Evolutionary conservation across 345 rosid genomes (phyloP).

Genomic region (Luvunga scandens): DNA sequence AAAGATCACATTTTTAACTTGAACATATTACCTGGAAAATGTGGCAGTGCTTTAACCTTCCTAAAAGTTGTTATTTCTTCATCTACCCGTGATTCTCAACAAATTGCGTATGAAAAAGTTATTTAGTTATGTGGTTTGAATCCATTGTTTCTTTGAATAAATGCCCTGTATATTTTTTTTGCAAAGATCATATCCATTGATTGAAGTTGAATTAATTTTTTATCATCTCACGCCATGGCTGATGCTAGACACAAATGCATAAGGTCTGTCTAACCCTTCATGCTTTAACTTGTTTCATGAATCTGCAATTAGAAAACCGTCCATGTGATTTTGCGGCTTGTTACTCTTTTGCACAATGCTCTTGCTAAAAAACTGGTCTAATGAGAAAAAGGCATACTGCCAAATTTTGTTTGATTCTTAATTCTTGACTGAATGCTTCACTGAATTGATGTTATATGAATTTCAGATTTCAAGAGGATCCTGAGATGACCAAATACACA

Average conservation of each 20-base stretch:
- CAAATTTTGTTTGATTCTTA: background rate
- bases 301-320: background rate
- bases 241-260: constrained; percentile 22
- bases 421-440: background rate
- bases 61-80: background rate
- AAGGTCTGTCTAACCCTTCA: constrained; percentile 22
- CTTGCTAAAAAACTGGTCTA: background rate
- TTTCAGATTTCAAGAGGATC: constrained; percentile 40
- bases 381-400: background rate
- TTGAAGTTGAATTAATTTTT: constrained; percentile 7
- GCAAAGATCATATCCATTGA: constrained; percentile 17
- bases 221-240: constrained; percentile 25
- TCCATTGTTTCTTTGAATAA: background rate
- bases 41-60: constrained; percentile 5
- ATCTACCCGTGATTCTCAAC: constrained; percentile 20
- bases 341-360: background rate
- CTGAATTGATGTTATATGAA: background rate
- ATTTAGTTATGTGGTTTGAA: constrained; percentile 9
- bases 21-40: background rate
- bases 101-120: background rate
- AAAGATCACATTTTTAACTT: background rate
- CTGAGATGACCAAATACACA: constrained; percentile 15
- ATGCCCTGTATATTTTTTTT: background rate
- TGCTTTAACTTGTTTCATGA: background rate
- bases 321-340: background rate